Conservation (phyloP, 73 alveolate species). For the Tetrahymena elliotti region DNA sequence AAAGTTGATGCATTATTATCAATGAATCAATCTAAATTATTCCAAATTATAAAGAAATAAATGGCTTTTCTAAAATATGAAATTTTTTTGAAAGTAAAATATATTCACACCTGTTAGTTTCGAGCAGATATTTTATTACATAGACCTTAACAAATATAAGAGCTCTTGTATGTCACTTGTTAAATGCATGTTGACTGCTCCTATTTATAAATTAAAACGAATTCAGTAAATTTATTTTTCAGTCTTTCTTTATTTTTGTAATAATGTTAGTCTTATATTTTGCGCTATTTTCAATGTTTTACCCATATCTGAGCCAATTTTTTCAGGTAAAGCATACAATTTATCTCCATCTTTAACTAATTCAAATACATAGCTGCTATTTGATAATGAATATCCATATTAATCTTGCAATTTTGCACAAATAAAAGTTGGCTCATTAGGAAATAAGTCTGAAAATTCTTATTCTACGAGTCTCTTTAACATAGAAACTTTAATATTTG, state of each 20-base stretch:
- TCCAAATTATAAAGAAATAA: too few relatives aligned
- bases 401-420: conserved; percentile 80
- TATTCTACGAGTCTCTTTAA: conserved; percentile 68
- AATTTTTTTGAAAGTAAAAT: not conserved
- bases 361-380: conserved; percentile 67
- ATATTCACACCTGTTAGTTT: conserved; percentile 53
- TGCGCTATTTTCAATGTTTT: not conserved
- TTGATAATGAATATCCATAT: conserved; percentile 72
- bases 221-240: not conserved
- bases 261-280: not conserved
- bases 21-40: too few relatives aligned
- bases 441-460: conserved; percentile 80
- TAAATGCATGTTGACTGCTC: conserved; percentile 51
- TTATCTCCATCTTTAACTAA: conserved; percentile 66
- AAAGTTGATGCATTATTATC: too few relatives aligned
- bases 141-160: conserved; percentile 55
- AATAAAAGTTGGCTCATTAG: conserved; percentile 76
- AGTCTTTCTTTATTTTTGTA: not conserved
- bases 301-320: conserved; percentile 36
- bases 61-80: not conserved
- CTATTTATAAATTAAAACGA: not conserved
- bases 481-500: conserved; percentile 46
- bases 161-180: conserved; percentile 62
- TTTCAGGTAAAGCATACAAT: conserved; percentile 72
- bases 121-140: conserved; percentile 56